These are phyloP conservation scores for Metschnikowia chrysomelidarum DNA, from an alignment of 805 yeast genomes.

Conservation along the genomic window DNA sequence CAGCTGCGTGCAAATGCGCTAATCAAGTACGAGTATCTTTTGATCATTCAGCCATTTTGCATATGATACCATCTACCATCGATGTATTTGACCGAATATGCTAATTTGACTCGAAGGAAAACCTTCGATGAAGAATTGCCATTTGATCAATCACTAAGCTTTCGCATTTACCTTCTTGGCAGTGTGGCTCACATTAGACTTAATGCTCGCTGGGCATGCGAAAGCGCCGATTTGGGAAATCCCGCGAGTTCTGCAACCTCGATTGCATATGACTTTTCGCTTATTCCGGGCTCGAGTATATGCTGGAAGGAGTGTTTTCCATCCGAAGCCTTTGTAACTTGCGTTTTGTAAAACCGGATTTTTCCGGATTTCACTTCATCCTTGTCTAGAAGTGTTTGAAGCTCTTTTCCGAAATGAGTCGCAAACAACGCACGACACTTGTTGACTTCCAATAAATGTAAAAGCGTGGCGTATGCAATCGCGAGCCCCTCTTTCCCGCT, in stretches of 20 bases:
- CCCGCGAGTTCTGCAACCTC: constrained; percentile 79
- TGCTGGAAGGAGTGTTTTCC: constrained; percentile 49
- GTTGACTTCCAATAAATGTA: constrained; percentile 51
- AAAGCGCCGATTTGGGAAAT: constrained; percentile 60
- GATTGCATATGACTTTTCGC: constrained; percentile 71
- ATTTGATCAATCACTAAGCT: no score
- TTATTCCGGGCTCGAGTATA: constrained; percentile 61
- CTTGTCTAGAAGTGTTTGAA: constrained; percentile 35
- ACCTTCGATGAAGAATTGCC: no score
- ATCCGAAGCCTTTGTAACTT: constrained; percentile 25
- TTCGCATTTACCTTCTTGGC: no score
- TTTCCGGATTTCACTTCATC: constrained; percentile 26
- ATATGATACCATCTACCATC: no score
- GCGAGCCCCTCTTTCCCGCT: constrained; percentile 82
- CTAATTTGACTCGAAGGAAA: no score
- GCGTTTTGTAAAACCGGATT: constrained; percentile 32
- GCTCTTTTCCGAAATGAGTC: constrained; percentile 65
- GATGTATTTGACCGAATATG: no score
- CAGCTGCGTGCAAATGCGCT: no score
- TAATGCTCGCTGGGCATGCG: constrained; percentile 45
- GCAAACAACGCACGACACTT: constrained; percentile 81
- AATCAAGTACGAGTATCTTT: no score
- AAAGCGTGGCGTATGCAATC: constrained; percentile 74
- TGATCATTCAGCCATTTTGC: no score
- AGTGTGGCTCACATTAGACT: constrained; percentile 7